Evolutionary conservation across 2,329 filamentous ascomycete species (phyloP), one percentile per base, ranked within the genome.

Genomic region (Colletotrichum australisinense): DNA sequence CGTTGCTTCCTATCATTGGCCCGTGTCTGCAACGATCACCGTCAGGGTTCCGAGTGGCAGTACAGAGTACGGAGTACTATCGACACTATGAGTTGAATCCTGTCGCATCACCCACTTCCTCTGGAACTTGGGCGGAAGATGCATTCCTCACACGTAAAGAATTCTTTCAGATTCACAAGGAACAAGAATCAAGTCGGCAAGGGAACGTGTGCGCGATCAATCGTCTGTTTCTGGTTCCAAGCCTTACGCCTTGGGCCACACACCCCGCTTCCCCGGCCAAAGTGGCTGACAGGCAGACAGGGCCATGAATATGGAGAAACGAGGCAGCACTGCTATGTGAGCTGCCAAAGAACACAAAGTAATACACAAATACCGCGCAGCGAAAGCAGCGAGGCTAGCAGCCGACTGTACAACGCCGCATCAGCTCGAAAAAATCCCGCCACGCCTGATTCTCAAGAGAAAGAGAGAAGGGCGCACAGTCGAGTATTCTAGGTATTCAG

Each of bases 281-380:
- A 65, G 55, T 70, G 66, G 70, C 59, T 65, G 32, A 55, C 60
- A 70, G 46, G 66, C 32, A 55, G 53, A 70, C 67, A 42, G 53
- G 38, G 30, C 32, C 62, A 19, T 9, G 7, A 8, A 49, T 9
- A 49, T n/a, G 19, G 6, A 49, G 42, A 49, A 49, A n/a, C 42
- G 42, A 49, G 19, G 42, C 42, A 49, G 42, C 16, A 49, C 19
- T 49, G 42, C 16, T 49, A 19, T 49, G 42, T n/a, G 16, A 19
- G 42, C 42, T n/a, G 6, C 42, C 19, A 19, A 49, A 49, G 16
- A 49, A 49, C 42, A 49, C 42, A 7, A n/a, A n/a, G 42, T 8
- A 49, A n/a, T n/a, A 49, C 42, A n/a, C 8, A 19, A n/a, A 49
- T 9, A 19, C 19, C 42, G 42, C 19, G 19, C 42, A n/a, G 42